Base-by-base conservation (phyloP, 75 land plant genomes). In the Sequoiadendron giganteum region DNA sequence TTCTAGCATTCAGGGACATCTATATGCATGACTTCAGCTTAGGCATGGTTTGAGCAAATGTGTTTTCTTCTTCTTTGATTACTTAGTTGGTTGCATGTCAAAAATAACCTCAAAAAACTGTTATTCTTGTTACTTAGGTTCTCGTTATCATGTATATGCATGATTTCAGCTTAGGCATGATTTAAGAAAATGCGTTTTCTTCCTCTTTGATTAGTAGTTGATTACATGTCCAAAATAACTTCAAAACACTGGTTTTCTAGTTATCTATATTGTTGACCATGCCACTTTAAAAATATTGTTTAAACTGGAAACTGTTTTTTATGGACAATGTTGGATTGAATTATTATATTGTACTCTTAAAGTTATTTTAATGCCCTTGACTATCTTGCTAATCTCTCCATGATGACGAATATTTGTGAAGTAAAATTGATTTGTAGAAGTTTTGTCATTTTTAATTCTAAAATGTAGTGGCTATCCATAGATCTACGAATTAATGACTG, bases 401-500 rank as follows among this genome's bases (percentile, higher is more conserved):
- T 25, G 19, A 18, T 19, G 65, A 58, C 21, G 5, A 18, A 58
- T 47, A 52, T 47, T n/a, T 54, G 38, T 19, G 18, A 85, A 85
- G 68, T 36, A 58, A 85, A 85, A 85, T 47, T 85, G 58, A 85
- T 30, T 15, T 30, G 77, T 55, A 38, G 40, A 85, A 54, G 86
- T 47, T 43, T 42, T 32, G 38, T 52, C 40, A 85, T 39, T 81
- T 45, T 39, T 81, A 2, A 45, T 8, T 45, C 83, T 81, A 43
- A 25, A 38, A 79, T 13, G 36, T 28, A 9, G 83, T 28, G 30
- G 25, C 19, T 81, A 10, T 39, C 28, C n/a, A 28, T 21, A 81
- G n/a, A 81, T 10, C n/a, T 25, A 19, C 0, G 8, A 19, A 81
- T 81, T 28, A 42, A 45, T 38, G 83, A 81, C 18, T 28, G 48